A percentile compares a stretch with the other conserved stretches of the same genome.
These are phyloP conservation scores for bread wheat (Triticum aestivum) DNA, from an alignment of 176 grass and related monocot species.

Conservation along the genomic window DNA sequence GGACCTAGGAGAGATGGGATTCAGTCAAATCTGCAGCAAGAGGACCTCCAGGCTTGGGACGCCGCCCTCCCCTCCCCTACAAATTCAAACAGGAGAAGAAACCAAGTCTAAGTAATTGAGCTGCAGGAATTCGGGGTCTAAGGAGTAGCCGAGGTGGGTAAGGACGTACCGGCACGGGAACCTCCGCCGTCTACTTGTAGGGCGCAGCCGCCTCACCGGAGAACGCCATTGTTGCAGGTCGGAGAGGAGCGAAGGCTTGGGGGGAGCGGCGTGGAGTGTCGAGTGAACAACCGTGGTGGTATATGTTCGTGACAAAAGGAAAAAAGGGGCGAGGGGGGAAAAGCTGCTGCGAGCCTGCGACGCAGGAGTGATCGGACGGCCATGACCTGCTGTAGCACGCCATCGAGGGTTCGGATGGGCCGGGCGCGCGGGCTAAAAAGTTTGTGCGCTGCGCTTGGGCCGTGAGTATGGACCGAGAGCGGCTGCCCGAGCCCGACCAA, in stretches of 20 bases:
- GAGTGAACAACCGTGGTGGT: neutral
- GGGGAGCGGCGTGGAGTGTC: neutral
- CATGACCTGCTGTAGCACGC: neutral
- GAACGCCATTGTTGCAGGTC: constrained; percentile 22
- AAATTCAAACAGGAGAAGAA: neutral
- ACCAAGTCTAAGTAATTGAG: neutral
- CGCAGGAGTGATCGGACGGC: constrained; percentile 42
- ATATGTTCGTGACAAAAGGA: neutral
- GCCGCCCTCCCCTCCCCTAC: neutral
- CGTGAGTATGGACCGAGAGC: constrained; percentile 24
- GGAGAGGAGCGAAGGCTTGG: too few species aligned
- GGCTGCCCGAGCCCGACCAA: too few species aligned
- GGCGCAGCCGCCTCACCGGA: constrained; percentile 14
- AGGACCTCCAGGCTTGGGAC: neutral
- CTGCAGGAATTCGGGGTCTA: neutral
- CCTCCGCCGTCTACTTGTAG: neutral
- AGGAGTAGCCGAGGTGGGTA: neutral
- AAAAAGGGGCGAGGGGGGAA: neutral
- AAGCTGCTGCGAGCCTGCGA: constrained; percentile 9
- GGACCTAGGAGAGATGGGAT: neutral
- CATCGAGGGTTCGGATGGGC: constrained; percentile 10
- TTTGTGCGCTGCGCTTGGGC: constrained; percentile 23
- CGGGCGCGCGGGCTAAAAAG: neutral
- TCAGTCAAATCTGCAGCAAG: constrained; percentile 1
- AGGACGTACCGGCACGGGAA: neutral